phyloP scores from a whole-genome alignment of 345 rosid genomes.

The Toxicodendron radicans region DNA sequence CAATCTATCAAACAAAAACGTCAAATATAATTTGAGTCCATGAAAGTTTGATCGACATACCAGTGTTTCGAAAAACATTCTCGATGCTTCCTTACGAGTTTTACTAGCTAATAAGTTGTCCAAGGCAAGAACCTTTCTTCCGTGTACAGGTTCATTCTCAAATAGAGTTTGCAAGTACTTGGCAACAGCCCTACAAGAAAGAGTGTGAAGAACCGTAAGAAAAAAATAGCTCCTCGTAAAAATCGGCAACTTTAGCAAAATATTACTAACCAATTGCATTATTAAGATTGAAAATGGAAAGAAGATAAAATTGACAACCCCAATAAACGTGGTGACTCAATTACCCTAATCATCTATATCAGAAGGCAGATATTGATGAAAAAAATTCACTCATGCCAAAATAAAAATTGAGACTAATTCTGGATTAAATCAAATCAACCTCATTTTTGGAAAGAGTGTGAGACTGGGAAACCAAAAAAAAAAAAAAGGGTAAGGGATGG shows the following conservation, averaged over 20 bases:
- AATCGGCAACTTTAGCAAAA: neutral
- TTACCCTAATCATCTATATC: neutral
- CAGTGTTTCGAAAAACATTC: conserved; percentile 98
- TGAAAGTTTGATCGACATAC: conserved; percentile 39
- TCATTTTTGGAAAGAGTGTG: neutral
- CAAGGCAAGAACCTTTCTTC: conserved; percentile 52
- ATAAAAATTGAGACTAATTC: neutral
- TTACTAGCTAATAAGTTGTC: conserved; percentile 78
- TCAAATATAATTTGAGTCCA: neutral
- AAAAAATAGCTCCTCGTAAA: neutral
- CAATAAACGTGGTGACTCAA: neutral
- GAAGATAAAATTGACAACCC: neutral
- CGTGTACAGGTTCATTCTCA: conserved; percentile 63
- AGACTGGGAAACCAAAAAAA: neutral
- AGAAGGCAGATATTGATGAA: neutral
- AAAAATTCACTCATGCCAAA: too few species aligned
- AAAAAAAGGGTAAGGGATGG: neutral
- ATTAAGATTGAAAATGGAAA: neutral
- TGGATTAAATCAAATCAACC: neutral
- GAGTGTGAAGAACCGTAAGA: conserved; percentile 11
- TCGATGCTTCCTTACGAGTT: conserved; percentile 97
- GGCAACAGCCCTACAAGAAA: conserved; percentile 79
- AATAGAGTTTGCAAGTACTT: conserved; percentile 78
- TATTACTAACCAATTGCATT: neutral
- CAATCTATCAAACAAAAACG: neutral